Percentiles rank a stretch among this genome's conserved stretches.
These are phyloP conservation scores for Pilatotrama ljubarskyi DNA, from an alignment of 768 basidiomycete species.

Conservation along the genomic window DNA sequence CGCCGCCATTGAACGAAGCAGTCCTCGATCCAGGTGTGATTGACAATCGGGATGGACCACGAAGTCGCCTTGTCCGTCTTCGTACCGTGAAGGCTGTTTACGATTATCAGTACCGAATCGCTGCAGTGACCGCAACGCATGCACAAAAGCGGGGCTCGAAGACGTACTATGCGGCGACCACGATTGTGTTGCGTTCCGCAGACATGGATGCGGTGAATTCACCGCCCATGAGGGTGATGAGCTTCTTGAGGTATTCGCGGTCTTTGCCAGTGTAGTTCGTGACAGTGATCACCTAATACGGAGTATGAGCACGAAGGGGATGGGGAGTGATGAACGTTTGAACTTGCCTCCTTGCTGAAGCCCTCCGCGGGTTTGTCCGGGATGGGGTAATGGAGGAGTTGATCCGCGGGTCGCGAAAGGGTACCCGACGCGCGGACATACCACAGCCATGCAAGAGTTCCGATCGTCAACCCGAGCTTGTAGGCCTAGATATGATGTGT, in stretches of 20 bases:
- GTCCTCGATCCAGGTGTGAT: conserved; percentile 91
- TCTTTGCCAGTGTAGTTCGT: conserved; percentile 89
- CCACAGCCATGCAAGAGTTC: conserved; percentile 82
- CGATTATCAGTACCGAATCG: neutral
- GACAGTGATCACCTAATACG: conserved; percentile 67
- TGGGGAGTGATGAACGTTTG: no score
- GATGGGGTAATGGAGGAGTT: conserved; percentile 83
- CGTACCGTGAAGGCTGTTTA: conserved; percentile 25
- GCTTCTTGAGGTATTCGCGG: conserved; percentile 83
- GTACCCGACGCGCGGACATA: conserved; percentile 67
- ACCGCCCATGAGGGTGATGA: conserved; percentile 77
- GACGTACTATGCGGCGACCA: conserved; percentile 83
- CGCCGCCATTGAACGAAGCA: conserved; percentile 81
- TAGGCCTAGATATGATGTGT: conserved; percentile 52
- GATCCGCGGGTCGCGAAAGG: conserved; percentile 64
- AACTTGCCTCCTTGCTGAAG: conserved; percentile 61
- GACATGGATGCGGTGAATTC: conserved; percentile 83
- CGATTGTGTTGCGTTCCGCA: conserved; percentile 63
- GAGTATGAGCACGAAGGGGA: neutral
- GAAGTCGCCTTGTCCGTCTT: conserved; percentile 74
- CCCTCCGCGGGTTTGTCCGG: conserved; percentile 60
- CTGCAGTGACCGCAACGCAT: neutral
- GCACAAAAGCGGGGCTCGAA: neutral
- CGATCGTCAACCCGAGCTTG: conserved; percentile 58
- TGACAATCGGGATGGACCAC: conserved; percentile 87